These are phyloP conservation scores for Globisporangium orthogonon DNA, from an alignment of 352 stramenopile genomes.

Conservation along the genomic window DNA sequence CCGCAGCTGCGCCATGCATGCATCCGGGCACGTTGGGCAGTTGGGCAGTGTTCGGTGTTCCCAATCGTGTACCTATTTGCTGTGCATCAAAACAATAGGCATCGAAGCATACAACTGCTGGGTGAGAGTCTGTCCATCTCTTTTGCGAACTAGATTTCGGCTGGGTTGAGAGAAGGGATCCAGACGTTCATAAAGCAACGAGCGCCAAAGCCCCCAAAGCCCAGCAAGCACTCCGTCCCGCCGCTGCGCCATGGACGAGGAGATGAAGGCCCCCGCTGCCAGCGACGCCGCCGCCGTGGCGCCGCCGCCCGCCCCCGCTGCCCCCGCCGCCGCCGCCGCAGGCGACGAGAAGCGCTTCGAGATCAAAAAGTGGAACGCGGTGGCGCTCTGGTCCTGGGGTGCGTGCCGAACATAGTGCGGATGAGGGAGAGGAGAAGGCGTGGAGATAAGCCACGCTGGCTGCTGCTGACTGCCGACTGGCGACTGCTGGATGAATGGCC, in stretches of 20 bases:
- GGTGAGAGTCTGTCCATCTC: no score
- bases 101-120: no score
- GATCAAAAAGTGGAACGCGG: slow-evolving; percentile 99
- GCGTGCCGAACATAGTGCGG: slow-evolving; percentile 10
- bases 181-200: background rate
- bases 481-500: background rate
- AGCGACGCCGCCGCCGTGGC: slow-evolving; percentile 8
- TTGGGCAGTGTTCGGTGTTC: no score
- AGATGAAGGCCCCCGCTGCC: slow-evolving; percentile 46
- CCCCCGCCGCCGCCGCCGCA: slow-evolving; percentile 2
- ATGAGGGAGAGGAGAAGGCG: no score
- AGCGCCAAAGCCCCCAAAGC: background rate
- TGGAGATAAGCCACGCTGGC: no score
- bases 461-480: slow-evolving; percentile 4
- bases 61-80: no score
- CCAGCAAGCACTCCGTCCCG: no score
- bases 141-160: background rate
- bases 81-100: no score
- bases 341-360: slow-evolving; percentile 92
- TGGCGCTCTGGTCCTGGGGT: slow-evolving; percentile 99
- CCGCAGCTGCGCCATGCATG: no score
- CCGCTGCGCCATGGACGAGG: slow-evolving; percentile 46
- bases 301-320: slow-evolving; percentile 8
- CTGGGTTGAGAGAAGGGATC: background rate
- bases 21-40: no score